Conservation (phyloP, 768 basidiomycete genomes). For the Boletus patriciae region DNA sequence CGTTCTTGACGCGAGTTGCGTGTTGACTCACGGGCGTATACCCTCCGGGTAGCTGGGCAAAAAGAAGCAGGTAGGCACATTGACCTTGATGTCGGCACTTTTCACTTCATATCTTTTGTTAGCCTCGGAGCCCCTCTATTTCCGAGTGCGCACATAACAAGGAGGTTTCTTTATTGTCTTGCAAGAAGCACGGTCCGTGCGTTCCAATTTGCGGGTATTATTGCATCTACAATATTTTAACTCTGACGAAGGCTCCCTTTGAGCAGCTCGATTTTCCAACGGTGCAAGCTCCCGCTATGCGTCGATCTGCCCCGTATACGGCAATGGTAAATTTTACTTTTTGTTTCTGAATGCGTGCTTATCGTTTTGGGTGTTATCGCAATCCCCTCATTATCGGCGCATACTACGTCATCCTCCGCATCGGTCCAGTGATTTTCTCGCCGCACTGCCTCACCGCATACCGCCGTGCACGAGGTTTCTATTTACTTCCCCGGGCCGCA, state of each 20-base stretch:
- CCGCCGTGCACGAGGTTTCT: conserved; percentile 21
- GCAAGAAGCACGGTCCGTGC: conserved; percentile 4
- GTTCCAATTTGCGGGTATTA: not conserved
- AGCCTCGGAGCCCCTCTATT: conserved; percentile 24
- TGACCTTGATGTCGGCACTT: conserved; percentile 11
- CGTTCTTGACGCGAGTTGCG: not conserved
- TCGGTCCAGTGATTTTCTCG: conserved; percentile 20
- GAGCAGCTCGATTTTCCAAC: not conserved
- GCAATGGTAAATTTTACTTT: not conserved
- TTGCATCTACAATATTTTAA: not conserved
- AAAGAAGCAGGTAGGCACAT: conserved; percentile 6
- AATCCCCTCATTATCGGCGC: conserved; percentile 11
- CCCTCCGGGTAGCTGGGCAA: conserved; percentile 1
- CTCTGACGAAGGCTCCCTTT: not conserved
- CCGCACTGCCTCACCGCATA: conserved; percentile 18
- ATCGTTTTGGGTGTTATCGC: conserved; percentile 13
- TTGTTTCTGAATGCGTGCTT: not conserved
- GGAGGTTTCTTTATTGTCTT: conserved; percentile 1
- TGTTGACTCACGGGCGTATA: not conserved
- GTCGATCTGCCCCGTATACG: not conserved
- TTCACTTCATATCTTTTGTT: conserved; percentile 5
- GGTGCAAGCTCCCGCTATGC: not conserved
- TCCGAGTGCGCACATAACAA: conserved; percentile 13
- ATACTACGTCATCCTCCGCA: conserved; percentile 20
- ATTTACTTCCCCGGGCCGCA: conserved; percentile 22